Conservation (phyloP, 2,329 filamentous ascomycete genomes). For the Huntiella moniliformis region DNA sequence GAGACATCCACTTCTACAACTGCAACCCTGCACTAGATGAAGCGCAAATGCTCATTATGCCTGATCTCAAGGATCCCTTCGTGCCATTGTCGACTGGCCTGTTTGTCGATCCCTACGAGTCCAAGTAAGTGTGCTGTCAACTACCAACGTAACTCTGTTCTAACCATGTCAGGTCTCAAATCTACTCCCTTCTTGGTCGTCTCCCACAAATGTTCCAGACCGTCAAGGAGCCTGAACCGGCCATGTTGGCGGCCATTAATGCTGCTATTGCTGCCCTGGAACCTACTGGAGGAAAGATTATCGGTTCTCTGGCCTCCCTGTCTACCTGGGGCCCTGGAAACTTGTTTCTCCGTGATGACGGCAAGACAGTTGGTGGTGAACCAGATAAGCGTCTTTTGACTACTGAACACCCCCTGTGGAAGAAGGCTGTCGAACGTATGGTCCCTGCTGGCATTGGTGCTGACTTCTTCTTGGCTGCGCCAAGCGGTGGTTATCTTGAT, state of each 20-base stretch:
- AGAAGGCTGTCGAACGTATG: slow-evolving; percentile 73
- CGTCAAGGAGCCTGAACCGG: slow-evolving; percentile 80
- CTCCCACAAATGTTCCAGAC: slow-evolving; percentile 74
- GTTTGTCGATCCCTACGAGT: slow-evolving; percentile 87
- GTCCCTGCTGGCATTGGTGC: slow-evolving; percentile 69
- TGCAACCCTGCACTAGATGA: slow-evolving; percentile 61
- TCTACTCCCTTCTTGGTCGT: slow-evolving; percentile 66
- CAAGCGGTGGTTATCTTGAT: slow-evolving; percentile 78
- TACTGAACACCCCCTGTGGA: slow-evolving; percentile 77
- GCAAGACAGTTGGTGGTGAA: slow-evolving; percentile 69
- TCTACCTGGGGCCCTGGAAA: slow-evolving; percentile 83
- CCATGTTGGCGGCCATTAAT: slow-evolving; percentile 66
- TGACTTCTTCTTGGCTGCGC: slow-evolving; percentile 88
- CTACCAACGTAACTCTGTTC: slow-evolving; percentile 5
- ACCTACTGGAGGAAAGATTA: slow-evolving; percentile 75
- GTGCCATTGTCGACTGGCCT: slow-evolving; percentile 78
- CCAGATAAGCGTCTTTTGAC: slow-evolving; percentile 80
- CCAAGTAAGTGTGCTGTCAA: slow-evolving; percentile 34
- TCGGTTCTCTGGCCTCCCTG: slow-evolving; percentile 72
- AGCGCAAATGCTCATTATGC: slow-evolving; percentile 97
- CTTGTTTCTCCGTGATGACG: slow-evolving; percentile 71
- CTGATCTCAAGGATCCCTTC: slow-evolving; percentile 91
- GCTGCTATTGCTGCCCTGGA: slow-evolving; percentile 70
- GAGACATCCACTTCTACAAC: slow-evolving; percentile 96
- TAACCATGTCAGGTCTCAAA: slow-evolving; percentile 39